A percentile compares a stretch with the other conserved stretches of the same genome.
These are phyloP conservation scores for Actinomortierella wolfii DNA, from an alignment of 371 early-diverging fungal species.

Conservation along the genomic window DNA sequence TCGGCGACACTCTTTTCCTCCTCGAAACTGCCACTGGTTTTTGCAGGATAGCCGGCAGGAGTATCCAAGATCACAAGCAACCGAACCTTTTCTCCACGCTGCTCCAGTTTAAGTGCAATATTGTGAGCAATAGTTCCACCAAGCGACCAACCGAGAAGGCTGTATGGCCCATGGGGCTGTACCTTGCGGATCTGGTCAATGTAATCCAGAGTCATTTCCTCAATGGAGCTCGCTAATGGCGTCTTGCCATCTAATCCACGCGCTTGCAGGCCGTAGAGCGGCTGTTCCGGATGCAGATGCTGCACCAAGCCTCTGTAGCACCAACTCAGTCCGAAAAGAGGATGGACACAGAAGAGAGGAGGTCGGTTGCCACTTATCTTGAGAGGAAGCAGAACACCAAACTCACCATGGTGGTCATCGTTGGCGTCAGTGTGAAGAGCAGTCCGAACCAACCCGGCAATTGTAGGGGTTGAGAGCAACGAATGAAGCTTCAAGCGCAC, in stretches of 20 bases:
- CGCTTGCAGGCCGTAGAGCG: constrained; percentile 20
- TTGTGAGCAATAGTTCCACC: constrained; percentile 8
- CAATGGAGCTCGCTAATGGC: constrained; percentile 1
- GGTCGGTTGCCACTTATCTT: constrained; percentile 1
- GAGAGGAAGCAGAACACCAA: constrained; percentile 8
- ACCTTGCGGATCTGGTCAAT: constrained; percentile 12
- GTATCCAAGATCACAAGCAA: constrained; percentile 5
- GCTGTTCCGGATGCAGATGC: constrained; percentile 12
- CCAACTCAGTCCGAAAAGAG: constrained; percentile 10
- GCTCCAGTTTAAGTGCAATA: constrained; percentile 5
- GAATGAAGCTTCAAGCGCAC: not conserved
- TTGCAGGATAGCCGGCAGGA: not conserved
- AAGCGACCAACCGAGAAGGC: constrained; percentile 10
- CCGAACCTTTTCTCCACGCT: constrained; percentile 1
- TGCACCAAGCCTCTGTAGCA: constrained; percentile 3
- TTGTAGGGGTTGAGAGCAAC: not conserved
- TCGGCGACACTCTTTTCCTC: no score
- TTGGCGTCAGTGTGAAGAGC: not conserved
- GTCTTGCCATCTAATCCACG: constrained; percentile 12
- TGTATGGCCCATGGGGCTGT: constrained; percentile 15
- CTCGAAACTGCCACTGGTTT: not conserved
- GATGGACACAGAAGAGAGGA: constrained; percentile 18
- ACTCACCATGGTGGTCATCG: not conserved
- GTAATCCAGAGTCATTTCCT: constrained; percentile 15
- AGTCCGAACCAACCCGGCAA: constrained; percentile 1